Conservation (phyloP, 2,329 filamentous ascomycete genomes). For the Westerdykella sp. region DNA sequence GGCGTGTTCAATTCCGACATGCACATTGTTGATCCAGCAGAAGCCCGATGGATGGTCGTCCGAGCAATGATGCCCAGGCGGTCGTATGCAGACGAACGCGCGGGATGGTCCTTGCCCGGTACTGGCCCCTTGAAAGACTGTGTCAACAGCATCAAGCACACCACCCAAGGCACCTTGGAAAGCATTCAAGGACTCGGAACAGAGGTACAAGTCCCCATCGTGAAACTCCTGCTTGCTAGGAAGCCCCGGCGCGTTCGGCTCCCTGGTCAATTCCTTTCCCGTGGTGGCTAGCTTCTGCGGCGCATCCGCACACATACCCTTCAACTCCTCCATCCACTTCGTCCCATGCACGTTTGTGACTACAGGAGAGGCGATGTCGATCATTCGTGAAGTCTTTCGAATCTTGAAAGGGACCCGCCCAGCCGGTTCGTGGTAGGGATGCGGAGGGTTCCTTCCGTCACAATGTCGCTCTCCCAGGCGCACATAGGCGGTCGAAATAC, state of each 20-base stretch:
- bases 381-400: constrained; percentile 65
- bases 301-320: constrained; percentile 74
- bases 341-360: constrained; percentile 88
- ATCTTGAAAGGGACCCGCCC: constrained; percentile 73
- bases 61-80: constrained; percentile 93
- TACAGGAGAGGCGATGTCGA: constrained; percentile 66
- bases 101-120: constrained; percentile 55
- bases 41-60: constrained; percentile 86
- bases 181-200: constrained; percentile 74
- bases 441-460: constrained; percentile 62
- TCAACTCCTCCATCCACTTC: constrained; percentile 91
- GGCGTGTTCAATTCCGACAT: constrained; percentile 90
- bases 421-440: constrained; percentile 56
- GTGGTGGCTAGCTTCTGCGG: constrained; percentile 70
- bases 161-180: constrained; percentile 89
- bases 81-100: constrained; percentile 87
- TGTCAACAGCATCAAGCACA: constrained; percentile 87
- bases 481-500: constrained; percentile 81
- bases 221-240: constrained; percentile 66
- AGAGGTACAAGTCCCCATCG: constrained; percentile 86
- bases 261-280: constrained; percentile 68
- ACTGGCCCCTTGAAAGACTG: constrained; percentile 58
- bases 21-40: constrained; percentile 98
- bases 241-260: constrained; percentile 21
- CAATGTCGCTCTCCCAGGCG: constrained; percentile 76